Base-by-base conservation (phyloP, 2,329 filamentous ascomycete genomes). In the Cercospora citrullina region DNA sequence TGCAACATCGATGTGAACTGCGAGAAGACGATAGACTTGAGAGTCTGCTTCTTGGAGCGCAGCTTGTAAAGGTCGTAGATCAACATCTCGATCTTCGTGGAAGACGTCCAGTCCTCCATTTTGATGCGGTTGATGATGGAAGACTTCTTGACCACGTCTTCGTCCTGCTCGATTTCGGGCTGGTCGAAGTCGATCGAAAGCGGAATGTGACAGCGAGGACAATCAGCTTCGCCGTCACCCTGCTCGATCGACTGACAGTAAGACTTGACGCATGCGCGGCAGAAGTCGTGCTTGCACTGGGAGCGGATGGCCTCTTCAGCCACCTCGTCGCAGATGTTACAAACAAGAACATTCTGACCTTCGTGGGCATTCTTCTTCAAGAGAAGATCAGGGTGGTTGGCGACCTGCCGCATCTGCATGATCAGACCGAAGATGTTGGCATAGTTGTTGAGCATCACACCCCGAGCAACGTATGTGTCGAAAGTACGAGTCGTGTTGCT, bases 391-490 rank as follows among this genome's bases (percentile, higher is more conserved):
- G 95, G 95, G 77, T 99, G 95, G 73, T 99, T 95, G 7, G 95
- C 93, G 28, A 97, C 92, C 81, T 99, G 95, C 65, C 95, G 91
- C 94, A 99, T 98, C 80, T 97, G 94, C 93, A 98, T 98, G 77
- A 99, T 97, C 65, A 99, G 86, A 77, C 94, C 94, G 75, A 99
- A 99, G 72, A 99, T 98, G 79, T 99, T 99, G 82, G 95, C 95
- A 74, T 98, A 98, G 78, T 97, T 97, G 84, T 98, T 85, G 62
- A 99, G 86, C 80, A 99, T 88, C 21, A 98, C 94, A 82, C 93
- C 94, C 71, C 93, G 92, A 18, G 93, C 91, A 42, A 98, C 95
- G 73, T 98, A 99, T 0, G 94, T 98, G 76, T 98, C 92, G 73
- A 98, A 99, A 74, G 93, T 90, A 69, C 95, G 90, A 67, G 90